Conservation (phyloP, 345 rosid species). For the Mangifera indica region DNA sequence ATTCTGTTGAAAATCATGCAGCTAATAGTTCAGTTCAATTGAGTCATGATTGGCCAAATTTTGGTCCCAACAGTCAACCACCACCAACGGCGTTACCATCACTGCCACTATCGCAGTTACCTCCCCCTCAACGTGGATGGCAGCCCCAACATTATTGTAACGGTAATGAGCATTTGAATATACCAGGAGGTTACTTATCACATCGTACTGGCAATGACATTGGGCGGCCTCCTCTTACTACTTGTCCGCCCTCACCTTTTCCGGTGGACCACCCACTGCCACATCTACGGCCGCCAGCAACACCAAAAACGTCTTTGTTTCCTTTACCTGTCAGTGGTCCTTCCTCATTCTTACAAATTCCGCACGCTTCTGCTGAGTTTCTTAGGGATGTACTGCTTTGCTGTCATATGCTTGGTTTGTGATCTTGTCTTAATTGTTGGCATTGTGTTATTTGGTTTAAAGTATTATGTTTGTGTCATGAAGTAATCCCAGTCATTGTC, state of each 20-base stretch:
- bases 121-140: slow-evolving; percentile 11
- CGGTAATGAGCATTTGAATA: slow-evolving; percentile 23
- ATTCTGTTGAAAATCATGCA: slow-evolving; percentile 16
- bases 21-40: slow-evolving; percentile 11
- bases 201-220: slow-evolving; percentile 16
- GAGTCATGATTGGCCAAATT: slow-evolving; percentile 23
- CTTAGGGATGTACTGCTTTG: slow-evolving; percentile 31
- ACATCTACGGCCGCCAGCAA: slow-evolving; percentile 19
- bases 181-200: slow-evolving; percentile 19
- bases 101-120: not conserved
- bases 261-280: slow-evolving; percentile 41
- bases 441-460: not conserved
- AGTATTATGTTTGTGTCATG: slow-evolving; percentile 9
- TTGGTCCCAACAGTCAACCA: slow-evolving; percentile 16
- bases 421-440: not conserved
- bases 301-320: slow-evolving; percentile 45
- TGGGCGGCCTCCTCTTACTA: slow-evolving; percentile 56
- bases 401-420: slow-evolving; percentile 8
- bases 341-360: slow-evolving; percentile 25
- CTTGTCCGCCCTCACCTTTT: slow-evolving; percentile 66
- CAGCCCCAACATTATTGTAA: slow-evolving; percentile 7
- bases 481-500: slow-evolving; percentile 37
- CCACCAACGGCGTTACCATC: no score
- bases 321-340: slow-evolving; percentile 37
- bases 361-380: slow-evolving; percentile 25